Conservation (phyloP, 306 rosid species). For the Hylodesmum podocarpum region DNA sequence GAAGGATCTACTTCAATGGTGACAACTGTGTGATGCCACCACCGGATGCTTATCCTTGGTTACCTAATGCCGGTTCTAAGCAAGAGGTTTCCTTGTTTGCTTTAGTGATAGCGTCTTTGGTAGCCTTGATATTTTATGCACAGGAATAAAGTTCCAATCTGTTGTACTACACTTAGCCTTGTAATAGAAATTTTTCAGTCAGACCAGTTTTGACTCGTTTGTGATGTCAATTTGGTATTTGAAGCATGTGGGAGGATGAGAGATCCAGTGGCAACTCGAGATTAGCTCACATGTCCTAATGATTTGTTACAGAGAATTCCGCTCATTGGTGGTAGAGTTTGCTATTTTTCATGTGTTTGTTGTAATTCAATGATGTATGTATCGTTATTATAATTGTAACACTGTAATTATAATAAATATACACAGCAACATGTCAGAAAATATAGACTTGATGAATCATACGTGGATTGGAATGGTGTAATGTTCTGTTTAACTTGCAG, state of each 20-base stretch:
- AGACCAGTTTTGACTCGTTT: slow-evolving; percentile 30
- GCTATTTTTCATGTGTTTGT: slow-evolving; percentile 18
- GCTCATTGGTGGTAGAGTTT: slow-evolving; percentile 34
- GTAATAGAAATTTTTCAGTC: slow-evolving; percentile 14
- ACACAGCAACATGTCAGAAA: slow-evolving; percentile 27
- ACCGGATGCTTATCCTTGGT: slow-evolving; percentile 78
- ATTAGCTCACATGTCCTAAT: neutral
- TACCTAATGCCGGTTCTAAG: slow-evolving; percentile 60
- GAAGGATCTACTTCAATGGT: slow-evolving; percentile 79
- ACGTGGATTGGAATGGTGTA: slow-evolving; percentile 26
- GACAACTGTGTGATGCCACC: slow-evolving; percentile 93
- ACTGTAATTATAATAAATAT: slow-evolving; percentile 29
- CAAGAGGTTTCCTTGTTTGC: slow-evolving; percentile 42
- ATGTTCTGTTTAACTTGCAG: slow-evolving; percentile 5
- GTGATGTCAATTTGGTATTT: slow-evolving; percentile 24
- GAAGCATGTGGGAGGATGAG: slow-evolving; percentile 23
- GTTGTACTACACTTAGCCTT: slow-evolving; percentile 6
- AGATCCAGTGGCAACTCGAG: slow-evolving; percentile 13
- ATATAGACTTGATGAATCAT: slow-evolving; percentile 5
- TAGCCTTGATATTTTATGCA: slow-evolving; percentile 38
- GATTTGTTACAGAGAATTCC: slow-evolving; percentile 21
- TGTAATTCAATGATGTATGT: slow-evolving; percentile 27
- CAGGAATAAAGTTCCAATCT: slow-evolving; percentile 23
- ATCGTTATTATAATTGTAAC: slow-evolving; percentile 8
- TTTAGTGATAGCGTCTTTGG: slow-evolving; percentile 42